A percentile compares a stretch with the other conserved stretches of the same genome.
These are phyloP conservation scores for Jimgerdemannia flammicorona DNA, from an alignment of 192 early-diverging fungal species.

Conservation along the genomic window DNA sequence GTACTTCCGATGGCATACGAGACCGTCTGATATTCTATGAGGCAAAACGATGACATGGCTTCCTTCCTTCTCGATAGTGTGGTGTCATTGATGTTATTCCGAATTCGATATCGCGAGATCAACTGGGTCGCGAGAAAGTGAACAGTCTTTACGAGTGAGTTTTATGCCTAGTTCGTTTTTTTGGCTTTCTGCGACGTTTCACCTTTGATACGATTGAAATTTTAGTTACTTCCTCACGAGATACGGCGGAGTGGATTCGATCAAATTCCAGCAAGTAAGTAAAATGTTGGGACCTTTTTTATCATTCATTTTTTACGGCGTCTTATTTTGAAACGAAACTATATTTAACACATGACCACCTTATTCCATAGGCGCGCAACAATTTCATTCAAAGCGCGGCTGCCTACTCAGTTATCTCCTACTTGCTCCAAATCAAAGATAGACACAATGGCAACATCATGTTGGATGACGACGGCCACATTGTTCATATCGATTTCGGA, in stretches of 20 bases:
- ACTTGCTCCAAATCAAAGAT: conserved; percentile 97
- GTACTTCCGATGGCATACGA: neutral
- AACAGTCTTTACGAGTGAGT: conserved; percentile 82
- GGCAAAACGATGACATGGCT: neutral
- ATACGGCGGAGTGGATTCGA: conserved; percentile 87
- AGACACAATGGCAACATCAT: conserved; percentile 99
- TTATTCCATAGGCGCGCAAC: conserved; percentile 60
- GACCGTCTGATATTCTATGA: too few relatives aligned
- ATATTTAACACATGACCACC: neutral
- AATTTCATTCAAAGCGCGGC: conserved; percentile 96
- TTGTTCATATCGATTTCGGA: conserved; percentile 99
- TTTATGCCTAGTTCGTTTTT: neutral
- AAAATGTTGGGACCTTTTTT: neutral
- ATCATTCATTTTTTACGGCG: neutral
- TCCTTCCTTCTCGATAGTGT: conserved; percentile 46
- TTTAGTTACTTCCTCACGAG: conserved; percentile 79
- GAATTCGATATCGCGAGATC: conserved; percentile 93
- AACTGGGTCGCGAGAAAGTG: conserved; percentile 97
- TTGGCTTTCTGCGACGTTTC: too few relatives aligned
- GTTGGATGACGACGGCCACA: conserved; percentile 94
- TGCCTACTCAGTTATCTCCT: conserved; percentile 93
- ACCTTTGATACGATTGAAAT: too few relatives aligned
- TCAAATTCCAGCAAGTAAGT: conserved; percentile 68
- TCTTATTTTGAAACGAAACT: conserved; percentile 4
- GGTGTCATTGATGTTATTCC: conserved; percentile 99